A percentile compares a stretch with the other conserved stretches of the same genome.
Evolutionary conservation across 331 rosid genomes (phyloP).

Genomic region (Spiraea crenata): DNA sequence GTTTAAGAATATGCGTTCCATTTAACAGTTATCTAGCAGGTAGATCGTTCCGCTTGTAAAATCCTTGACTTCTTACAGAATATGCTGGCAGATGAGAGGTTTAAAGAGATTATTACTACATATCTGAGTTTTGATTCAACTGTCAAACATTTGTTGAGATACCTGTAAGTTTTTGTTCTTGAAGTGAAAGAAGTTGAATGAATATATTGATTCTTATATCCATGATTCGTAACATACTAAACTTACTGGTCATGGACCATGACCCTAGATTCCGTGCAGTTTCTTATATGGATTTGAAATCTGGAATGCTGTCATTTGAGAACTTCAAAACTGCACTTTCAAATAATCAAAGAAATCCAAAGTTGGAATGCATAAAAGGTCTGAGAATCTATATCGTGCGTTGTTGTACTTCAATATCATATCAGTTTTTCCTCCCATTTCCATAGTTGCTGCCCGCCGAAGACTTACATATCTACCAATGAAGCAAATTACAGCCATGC

Average conservation of each 20-base stretch:
- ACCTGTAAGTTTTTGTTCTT: constrained; percentile 60
- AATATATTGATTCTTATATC: neutral
- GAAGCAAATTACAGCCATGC: neutral
- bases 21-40: neutral
- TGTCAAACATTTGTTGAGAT: constrained; percentile 61
- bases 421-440: neutral
- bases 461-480: neutral
- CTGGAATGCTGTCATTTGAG: constrained; percentile 60
- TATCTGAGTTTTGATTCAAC: constrained; percentile 53
- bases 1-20: neutral
- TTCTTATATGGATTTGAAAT: constrained; percentile 68
- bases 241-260: constrained; percentile 29
- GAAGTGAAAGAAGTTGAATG: constrained; percentile 5
- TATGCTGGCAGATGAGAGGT: constrained; percentile 59
- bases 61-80: constrained; percentile 73
- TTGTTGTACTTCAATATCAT: constrained; percentile 7
- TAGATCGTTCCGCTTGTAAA: constrained; percentile 21
- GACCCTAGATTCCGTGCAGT: constrained; percentile 65
- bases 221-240: constrained; percentile 5
- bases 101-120: constrained; percentile 47
- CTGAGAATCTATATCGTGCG: constrained; percentile 14
- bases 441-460: neutral
- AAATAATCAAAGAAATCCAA: constrained; percentile 67
- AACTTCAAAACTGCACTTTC: constrained; percentile 67
- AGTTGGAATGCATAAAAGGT: constrained; percentile 78